Evolutionary conservation across 495 filamentous ascomycete species (phyloP).

Genomic region (Daldinia bambusicola): DNA sequence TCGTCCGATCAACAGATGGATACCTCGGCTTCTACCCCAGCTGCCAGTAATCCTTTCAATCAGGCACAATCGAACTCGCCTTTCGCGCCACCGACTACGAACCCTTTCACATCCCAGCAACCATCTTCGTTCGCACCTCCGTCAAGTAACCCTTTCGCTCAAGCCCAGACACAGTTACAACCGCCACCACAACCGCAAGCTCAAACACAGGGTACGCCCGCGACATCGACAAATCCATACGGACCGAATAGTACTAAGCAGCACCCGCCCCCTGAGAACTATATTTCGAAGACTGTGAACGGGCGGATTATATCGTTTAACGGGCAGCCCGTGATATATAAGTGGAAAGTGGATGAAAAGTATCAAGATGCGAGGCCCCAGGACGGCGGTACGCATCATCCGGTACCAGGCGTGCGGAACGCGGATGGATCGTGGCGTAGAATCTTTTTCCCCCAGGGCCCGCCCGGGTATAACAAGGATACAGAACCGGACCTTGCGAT

Average conservation of each 20-base stretch:
- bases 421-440: conserved; percentile 59
- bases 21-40: conserved; percentile 37
- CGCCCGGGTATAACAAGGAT: conserved; percentile 65
- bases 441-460: conserved; percentile 76
- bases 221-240: conserved; percentile 48
- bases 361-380: conserved; percentile 39
- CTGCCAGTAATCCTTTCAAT: conserved; percentile 35
- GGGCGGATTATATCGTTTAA: conserved; percentile 54
- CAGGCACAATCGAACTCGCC: conserved; percentile 24
- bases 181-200: conserved; percentile 23
- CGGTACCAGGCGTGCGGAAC: conserved; percentile 50
- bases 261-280: conserved; percentile 54
- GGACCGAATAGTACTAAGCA: conserved; percentile 54
- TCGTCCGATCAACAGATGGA: conserved; percentile 43
- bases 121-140: conserved; percentile 16
- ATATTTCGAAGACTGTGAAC: conserved; percentile 47
- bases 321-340: conserved; percentile 55
- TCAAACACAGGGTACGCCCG: conserved; percentile 15
- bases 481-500: conserved; percentile 59
- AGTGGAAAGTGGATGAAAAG: conserved; percentile 44
- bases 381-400: conserved; percentile 28
- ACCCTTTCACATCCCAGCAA: conserved; percentile 26
- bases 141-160: conserved; percentile 42
- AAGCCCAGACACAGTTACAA: conserved; percentile 21
- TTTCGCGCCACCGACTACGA: conserved; percentile 18